Evolutionary conservation across 331 rosid species (phyloP).

Genomic region (Rhamnella rubrinervis): DNA sequence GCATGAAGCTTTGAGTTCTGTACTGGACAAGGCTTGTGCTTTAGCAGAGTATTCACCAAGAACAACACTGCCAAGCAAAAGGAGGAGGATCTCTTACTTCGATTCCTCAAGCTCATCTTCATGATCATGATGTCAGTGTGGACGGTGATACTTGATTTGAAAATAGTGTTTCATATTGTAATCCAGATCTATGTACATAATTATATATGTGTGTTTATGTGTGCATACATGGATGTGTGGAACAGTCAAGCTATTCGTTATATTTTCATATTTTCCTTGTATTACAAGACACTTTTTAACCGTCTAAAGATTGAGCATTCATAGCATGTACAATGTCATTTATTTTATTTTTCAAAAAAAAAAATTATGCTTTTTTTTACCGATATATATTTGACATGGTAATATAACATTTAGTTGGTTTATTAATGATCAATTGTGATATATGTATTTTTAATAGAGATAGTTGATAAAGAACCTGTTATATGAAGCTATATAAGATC

Average conservation of each 20-base stretch:
- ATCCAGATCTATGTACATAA: neutral
- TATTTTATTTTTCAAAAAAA: no score
- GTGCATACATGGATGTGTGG: conserved; percentile 4
- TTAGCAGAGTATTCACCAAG: conserved; percentile 64
- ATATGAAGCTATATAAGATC: no score
- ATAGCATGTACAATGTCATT: no score
- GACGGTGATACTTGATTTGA: neutral
- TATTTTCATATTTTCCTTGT: conserved; percentile 12
- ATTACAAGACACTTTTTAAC: neutral
- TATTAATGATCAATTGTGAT: no score
- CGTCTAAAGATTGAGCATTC: neutral
- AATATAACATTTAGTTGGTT: no score
- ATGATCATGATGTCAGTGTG: conserved; percentile 18
- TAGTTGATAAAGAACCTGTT: no score
- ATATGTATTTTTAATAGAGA: no score
- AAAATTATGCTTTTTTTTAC: no score
- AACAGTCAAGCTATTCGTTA: conserved; percentile 7
- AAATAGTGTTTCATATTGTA: conserved; percentile 2
- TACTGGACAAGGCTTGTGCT: conserved; percentile 62
- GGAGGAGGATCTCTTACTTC: conserved; percentile 49
- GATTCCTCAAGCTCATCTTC: conserved; percentile 58
- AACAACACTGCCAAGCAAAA: conserved; percentile 49
- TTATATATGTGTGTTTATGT: conserved; percentile 1
- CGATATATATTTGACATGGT: no score
- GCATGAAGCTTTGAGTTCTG: conserved; percentile 51